Base-by-base conservation (phyloP, 768 basidiomycete species). In the Panaeolus cyanescens region DNA sequence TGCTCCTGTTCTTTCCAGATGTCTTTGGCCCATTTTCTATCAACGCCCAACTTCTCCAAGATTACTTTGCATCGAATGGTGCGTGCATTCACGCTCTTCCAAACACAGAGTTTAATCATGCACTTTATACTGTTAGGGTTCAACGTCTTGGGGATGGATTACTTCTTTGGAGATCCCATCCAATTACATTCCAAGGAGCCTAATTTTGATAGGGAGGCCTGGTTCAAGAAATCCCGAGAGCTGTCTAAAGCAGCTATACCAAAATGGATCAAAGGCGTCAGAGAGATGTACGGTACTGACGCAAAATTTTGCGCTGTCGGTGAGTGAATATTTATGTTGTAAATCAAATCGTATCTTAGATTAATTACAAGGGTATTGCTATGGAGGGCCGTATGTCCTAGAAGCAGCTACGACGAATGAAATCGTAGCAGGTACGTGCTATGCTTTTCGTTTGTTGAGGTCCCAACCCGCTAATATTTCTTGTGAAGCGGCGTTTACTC, bases 51-150 rank as follows among this genome's bases (percentile, higher is more conserved):
- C 74, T 88, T 20, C 59, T 90, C 5, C 85, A 88, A 67, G 87
- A 90, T 68, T 89, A 82, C 65, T 87, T 83, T 62, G 87, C 89
- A 1, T 74, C 81, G 7, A 76, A 83, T 20, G 88, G 88, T 89
- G 19, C 17, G 37, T 15, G 37, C 17, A 7, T 6, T n/a, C 0
- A 6, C 3, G 19, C 6, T 17, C 1, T 5, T 4, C 15, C 12
- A 39, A 19, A 58, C 1, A 74, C 56, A 30, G 30, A 58, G 20
- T 17, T 15, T 19, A 22, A 56, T 9, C 36, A 20, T 17, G 25
- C n/a, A 54, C 30, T 20, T 32, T 56, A 32, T 30, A 34, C 12
- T 20, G 4, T 12, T 42, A 88, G 87, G 87, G 1, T 89, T 82
- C 67, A 71, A 77, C 45, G 86, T 89, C 4, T 69, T 88, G 4